Percentiles rank a stretch among this genome's conserved stretches.
These are phyloP conservation scores for Oryza australiensis DNA, from an alignment of 176 grass and related monocot species.

Conservation along the genomic window DNA sequence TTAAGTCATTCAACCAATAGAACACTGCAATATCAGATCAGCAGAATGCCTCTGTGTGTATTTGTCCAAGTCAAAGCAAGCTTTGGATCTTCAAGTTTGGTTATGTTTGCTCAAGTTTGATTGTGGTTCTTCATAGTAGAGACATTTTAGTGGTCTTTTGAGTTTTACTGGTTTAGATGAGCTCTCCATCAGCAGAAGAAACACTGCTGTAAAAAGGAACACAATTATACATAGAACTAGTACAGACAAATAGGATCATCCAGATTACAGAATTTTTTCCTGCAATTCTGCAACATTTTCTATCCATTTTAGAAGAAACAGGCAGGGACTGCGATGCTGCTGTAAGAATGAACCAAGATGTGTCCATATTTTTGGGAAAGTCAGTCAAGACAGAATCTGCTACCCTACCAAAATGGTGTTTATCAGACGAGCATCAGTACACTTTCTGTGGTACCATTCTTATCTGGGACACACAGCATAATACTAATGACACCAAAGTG, in stretches of 20 bases:
- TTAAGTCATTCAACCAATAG: not conserved
- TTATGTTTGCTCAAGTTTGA: not conserved
- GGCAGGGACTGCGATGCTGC: not conserved
- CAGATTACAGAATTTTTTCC: not conserved
- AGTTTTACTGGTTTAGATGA: too few relatives aligned
- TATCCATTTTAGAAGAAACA: too few relatives aligned
- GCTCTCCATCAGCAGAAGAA: slow-evolving; percentile 1
- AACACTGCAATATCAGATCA: not conserved
- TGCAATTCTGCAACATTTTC: too few relatives aligned
- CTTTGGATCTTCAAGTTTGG: not conserved
- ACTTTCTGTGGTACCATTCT: slow-evolving; percentile 13
- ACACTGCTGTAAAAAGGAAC: not conserved
- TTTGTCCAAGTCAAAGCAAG: not conserved
- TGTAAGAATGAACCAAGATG: not conserved
- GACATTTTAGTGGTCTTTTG: too few relatives aligned
- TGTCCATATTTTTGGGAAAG: not conserved
- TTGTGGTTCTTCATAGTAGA: not conserved
- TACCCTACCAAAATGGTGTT: not conserved
- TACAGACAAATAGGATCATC: slow-evolving; percentile 12
- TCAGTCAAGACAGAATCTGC: not conserved
- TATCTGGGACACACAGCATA: not conserved
- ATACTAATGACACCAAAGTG: not conserved
- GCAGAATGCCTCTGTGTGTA: not conserved
- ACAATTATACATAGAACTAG: not conserved
- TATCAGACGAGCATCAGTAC: not conserved